These are phyloP conservation scores for Adansonia grandidieri DNA, from an alignment of 441 rosid species.

Conservation along the genomic window DNA sequence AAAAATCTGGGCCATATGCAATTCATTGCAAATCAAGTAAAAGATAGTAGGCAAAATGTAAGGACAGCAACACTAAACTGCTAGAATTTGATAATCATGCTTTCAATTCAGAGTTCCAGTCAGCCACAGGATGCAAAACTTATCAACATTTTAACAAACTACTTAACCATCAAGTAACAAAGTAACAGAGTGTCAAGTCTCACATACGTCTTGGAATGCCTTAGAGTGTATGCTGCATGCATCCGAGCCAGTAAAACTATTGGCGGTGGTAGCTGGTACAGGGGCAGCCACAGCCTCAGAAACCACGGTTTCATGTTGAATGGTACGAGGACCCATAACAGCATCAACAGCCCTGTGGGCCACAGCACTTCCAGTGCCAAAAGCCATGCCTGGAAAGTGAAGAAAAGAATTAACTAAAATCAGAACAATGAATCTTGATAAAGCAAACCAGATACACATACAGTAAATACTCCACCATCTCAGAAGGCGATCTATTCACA, in stretches of 20 bases:
- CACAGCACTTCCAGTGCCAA: constrained; percentile 92
- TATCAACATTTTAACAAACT: not conserved
- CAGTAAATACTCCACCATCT: not conserved
- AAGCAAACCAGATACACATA: not conserved
- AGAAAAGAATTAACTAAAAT: not conserved
- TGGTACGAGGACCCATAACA: constrained; percentile 88
- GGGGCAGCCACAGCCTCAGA: constrained; percentile 54
- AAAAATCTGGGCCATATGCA: not conserved
- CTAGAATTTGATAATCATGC: not conserved
- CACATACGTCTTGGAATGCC: constrained; percentile 91
- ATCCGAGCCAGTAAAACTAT: constrained; percentile 50
- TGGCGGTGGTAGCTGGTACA: constrained; percentile 49
- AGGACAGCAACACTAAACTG: not conserved
- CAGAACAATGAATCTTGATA: not conserved
- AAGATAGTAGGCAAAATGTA: not conserved
- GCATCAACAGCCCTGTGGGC: constrained; percentile 98
- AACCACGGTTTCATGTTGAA: constrained; percentile 76
- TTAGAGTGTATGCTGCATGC: constrained; percentile 80
- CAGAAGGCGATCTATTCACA: constrained; percentile 16
- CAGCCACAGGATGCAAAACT: not conserved
- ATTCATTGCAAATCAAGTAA: constrained; percentile 3
- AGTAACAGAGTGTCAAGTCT: not conserved
- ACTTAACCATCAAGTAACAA: not conserved
- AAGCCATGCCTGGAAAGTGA: constrained; percentile 72
- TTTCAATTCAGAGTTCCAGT: not conserved